Evolutionary conservation across 2,329 filamentous ascomycete species (phyloP).

Genomic region (Pseudodiploospora longispora): DNA sequence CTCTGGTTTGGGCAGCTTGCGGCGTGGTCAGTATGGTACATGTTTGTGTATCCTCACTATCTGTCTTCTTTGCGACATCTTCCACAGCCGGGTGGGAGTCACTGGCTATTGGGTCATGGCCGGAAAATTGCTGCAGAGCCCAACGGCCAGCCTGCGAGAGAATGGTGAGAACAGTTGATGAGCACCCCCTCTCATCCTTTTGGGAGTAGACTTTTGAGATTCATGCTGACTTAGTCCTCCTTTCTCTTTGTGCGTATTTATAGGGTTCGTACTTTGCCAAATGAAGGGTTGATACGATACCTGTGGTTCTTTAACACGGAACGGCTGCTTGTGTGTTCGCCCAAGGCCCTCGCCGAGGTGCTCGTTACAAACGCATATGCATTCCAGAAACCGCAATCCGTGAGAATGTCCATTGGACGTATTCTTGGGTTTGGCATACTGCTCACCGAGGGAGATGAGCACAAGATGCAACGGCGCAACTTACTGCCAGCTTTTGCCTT

Average conservation of each 20-base stretch:
- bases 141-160: slow-evolving; percentile 36
- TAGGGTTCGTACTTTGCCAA: slow-evolving; percentile 36
- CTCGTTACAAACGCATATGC: slow-evolving; percentile 62
- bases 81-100: slow-evolving; percentile 34
- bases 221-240: background rate
- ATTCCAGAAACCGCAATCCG: slow-evolving; percentile 53
- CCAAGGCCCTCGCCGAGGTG: slow-evolving; percentile 62
- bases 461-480: slow-evolving; percentile 72
- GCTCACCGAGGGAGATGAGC: slow-evolving; percentile 83
- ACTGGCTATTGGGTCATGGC: slow-evolving; percentile 43
- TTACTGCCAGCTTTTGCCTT: slow-evolving; percentile 81
- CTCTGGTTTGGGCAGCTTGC: slow-evolving; percentile 28
- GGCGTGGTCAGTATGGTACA: slow-evolving; percentile 30
- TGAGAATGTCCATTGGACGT: slow-evolving; percentile 49
- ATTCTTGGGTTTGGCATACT: slow-evolving; percentile 66
- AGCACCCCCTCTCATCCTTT: background rate
- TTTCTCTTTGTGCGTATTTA: background rate
- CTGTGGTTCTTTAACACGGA: slow-evolving; percentile 54
- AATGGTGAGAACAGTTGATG: slow-evolving; percentile 33
- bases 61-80: slow-evolving; percentile 42
- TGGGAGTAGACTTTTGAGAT: background rate
- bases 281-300: slow-evolving; percentile 63
- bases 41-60: slow-evolving; percentile 40
- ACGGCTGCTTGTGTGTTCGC: slow-evolving; percentile 50
- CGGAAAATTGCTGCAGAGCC: slow-evolving; percentile 28